Conservation (phyloP, 2,329 filamentous ascomycete species). For the Colletotrichum eremochloae region DNA sequence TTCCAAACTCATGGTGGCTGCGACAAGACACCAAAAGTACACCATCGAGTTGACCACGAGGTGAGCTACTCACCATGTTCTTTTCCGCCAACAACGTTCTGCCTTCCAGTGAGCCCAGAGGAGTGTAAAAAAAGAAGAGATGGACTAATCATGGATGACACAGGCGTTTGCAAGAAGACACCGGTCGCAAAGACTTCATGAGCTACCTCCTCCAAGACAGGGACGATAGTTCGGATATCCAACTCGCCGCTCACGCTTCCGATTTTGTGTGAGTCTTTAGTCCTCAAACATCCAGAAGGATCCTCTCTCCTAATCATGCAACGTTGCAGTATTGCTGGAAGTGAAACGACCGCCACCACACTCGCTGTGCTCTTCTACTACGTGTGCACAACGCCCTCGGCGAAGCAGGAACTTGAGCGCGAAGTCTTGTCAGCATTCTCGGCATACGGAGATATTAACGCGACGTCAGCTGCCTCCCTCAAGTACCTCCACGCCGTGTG, state of each 20-base stretch:
- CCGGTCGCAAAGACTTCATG: slow-evolving; percentile 23
- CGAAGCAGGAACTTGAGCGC: slow-evolving; percentile 36
- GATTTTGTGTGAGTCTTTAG: slow-evolving; percentile 44
- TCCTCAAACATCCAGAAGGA: background rate
- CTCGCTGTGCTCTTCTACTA: slow-evolving; percentile 47
- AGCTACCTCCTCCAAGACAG: slow-evolving; percentile 16
- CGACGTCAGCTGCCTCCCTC: slow-evolving; percentile 12
- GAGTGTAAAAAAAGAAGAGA: background rate
- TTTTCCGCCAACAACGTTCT: background rate
- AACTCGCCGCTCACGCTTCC: slow-evolving; percentile 47
- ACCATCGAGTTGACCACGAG: background rate
- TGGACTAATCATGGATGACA: background rate
- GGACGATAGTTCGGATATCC: slow-evolving; percentile 42
- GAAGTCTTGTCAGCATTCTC: slow-evolving; percentile 46
- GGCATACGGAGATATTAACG: slow-evolving; percentile 43
- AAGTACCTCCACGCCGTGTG: slow-evolving; percentile 37
- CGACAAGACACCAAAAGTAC: slow-evolving; percentile 7
- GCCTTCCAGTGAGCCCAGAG: background rate
- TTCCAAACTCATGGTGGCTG: slow-evolving; percentile 6
- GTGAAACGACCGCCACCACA: slow-evolving; percentile 63
- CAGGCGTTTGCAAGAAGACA: background rate
- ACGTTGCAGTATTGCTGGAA: slow-evolving; percentile 49
- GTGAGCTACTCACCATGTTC: background rate
- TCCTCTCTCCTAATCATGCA: background rate
- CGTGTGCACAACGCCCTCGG: slow-evolving; percentile 41